Percentiles rank a stretch among this genome's conserved stretches.
phyloP scores from a whole-genome alignment of 805 yeast genomes.

The Wickerhamiella azymoides region DNA sequence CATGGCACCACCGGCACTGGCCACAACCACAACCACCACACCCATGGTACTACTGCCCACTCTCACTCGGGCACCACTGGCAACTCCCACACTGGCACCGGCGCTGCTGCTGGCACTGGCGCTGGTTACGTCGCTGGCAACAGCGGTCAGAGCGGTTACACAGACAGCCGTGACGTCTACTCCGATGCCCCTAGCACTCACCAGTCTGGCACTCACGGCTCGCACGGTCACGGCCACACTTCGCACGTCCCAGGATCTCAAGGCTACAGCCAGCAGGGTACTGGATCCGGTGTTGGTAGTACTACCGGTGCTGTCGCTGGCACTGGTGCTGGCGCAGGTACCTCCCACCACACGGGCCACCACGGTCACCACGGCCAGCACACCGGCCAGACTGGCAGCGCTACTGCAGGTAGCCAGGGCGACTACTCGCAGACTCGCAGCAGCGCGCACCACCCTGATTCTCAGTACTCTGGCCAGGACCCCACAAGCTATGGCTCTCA shows the following conservation, averaged over 20 bases:
- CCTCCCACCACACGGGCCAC: neutral
- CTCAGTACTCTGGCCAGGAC: neutral
- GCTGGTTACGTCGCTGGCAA: too few species aligned
- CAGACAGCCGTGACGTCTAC: neutral
- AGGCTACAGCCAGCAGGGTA: neutral
- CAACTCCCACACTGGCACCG: neutral
- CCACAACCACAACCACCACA: too few species aligned
- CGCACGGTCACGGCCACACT: neutral
- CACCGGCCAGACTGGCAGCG: neutral
- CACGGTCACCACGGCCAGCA: neutral
- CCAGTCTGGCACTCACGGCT: neutral
- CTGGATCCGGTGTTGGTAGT: neutral
- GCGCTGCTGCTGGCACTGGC: too few species aligned
- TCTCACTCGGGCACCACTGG: neutral
- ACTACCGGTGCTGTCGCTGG: neutral
- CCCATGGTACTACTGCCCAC: neutral
- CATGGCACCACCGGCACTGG: neutral
- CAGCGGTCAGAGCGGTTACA: too few species aligned
- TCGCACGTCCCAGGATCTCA: neutral
- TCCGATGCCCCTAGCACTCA: neutral
- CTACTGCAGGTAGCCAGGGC: neutral
- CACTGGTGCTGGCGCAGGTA: neutral
- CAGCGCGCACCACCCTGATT: neutral
- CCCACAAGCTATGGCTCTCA: neutral
- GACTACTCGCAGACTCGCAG: neutral